These are phyloP conservation scores for Helenozyma rhizophorensis DNA, from an alignment of 805 yeast species.

Conservation along the genomic window DNA sequence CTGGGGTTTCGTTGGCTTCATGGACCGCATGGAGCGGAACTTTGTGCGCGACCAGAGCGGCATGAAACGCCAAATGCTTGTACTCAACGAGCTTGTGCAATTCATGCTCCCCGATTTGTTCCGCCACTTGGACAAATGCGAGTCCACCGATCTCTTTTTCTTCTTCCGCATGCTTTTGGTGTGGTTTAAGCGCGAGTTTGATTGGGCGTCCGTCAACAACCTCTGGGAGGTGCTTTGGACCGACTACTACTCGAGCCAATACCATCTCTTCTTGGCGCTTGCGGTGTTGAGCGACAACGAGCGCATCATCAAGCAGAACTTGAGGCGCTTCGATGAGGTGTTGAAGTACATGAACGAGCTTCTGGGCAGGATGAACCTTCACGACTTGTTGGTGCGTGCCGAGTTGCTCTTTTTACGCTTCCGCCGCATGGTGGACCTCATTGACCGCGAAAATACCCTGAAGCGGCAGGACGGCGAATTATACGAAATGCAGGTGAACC, in stretches of 20 bases:
- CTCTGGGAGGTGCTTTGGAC: constrained; percentile 96
- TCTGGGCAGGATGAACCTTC: constrained; percentile 67
- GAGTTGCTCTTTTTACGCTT: constrained; percentile 81
- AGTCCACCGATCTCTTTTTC: constrained; percentile 85
- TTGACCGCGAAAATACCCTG: constrained; percentile 51
- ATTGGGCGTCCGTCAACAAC: constrained; percentile 66
- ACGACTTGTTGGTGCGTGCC: constrained; percentile 75
- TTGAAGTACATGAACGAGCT: constrained; percentile 90
- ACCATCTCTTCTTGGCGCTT: constrained; percentile 79
- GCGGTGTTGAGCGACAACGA: constrained; percentile 89
- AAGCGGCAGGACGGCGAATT: constrained; percentile 16
- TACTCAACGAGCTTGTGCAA: constrained; percentile 80
- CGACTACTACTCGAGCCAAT: constrained; percentile 80
- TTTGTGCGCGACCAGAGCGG: constrained; percentile 90
- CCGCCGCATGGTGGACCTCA: constrained; percentile 70
- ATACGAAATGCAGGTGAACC: constrained; percentile 32
- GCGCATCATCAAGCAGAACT: constrained; percentile 66
- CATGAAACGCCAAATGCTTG: constrained; percentile 81
- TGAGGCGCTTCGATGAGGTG: constrained; percentile 83
- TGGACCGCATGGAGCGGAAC: constrained; percentile 95
- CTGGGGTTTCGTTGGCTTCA: constrained; percentile 82
- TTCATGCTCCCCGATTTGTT: constrained; percentile 85
- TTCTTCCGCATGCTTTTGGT: constrained; percentile 93
- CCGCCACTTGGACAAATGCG: constrained; percentile 80
- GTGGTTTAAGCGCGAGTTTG: constrained; percentile 91